These are phyloP conservation scores for Ettlia oleoabundans DNA, from an alignment of 139 green algal species.

Conservation along the genomic window DNA sequence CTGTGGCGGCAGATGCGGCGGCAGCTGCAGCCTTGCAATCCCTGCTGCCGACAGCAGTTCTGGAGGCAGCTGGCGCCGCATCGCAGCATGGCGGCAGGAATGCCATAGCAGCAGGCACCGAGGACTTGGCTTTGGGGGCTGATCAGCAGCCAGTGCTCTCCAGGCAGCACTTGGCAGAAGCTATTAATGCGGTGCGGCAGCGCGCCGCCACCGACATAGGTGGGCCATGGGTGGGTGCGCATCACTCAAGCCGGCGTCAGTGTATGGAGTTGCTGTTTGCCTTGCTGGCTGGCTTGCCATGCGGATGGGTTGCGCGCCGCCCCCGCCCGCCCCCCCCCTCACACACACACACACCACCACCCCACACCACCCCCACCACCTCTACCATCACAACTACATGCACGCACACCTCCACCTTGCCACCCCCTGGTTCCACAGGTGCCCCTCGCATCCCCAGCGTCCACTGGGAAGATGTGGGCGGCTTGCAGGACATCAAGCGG, in stretches of 20 bases:
- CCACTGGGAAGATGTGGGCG: conserved; percentile 92
- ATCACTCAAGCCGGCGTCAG: too few species aligned
- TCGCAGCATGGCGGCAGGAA: not conserved
- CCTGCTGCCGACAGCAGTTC: conserved; percentile 20
- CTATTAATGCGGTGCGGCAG: conserved; percentile 62
- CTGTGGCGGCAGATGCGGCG: conserved; percentile 75
- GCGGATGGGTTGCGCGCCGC: too few species aligned
- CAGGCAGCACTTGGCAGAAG: conserved; percentile 47
- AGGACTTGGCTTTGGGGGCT: not conserved
- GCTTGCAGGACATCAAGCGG: conserved; percentile 85
- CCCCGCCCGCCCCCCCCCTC: too few species aligned
- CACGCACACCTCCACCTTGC: too few species aligned
- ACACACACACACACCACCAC: too few species aligned
- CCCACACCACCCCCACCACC: too few species aligned
- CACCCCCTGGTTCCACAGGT: too few species aligned
- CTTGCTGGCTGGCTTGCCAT: too few species aligned
- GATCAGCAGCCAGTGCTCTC: not conserved
- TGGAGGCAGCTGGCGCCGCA: not conserved
- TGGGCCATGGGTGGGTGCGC: too few species aligned
- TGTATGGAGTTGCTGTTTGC: too few species aligned
- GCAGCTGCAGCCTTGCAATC: conserved; percentile 29
- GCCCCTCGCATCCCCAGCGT: conserved; percentile 77
- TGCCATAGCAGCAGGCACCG: not conserved
- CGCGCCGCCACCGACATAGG: conserved; percentile 77
- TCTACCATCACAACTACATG: too few species aligned